These are phyloP conservation scores for Camptophora hylomeconis DNA, from an alignment of 2,329 filamentous ascomycete genomes.

Conservation along the genomic window DNA sequence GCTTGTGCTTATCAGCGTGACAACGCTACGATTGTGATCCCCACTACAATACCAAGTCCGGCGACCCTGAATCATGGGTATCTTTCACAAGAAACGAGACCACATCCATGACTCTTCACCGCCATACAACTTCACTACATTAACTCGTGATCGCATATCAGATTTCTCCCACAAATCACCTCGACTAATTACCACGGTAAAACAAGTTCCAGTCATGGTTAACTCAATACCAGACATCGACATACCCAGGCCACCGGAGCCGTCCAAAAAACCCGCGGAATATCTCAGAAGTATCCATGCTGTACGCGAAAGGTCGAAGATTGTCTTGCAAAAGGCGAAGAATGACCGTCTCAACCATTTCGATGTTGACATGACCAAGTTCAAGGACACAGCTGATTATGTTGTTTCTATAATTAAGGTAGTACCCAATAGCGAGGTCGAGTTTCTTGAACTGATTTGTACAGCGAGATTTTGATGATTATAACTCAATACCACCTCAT, in stretches of 20 bases:
- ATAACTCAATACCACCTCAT: conserved; percentile 68
- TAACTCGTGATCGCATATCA: conserved; percentile 11
- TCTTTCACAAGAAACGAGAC: too few species aligned
- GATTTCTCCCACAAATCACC: conserved; percentile 17
- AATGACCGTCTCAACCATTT: conserved; percentile 72
- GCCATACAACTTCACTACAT: too few species aligned
- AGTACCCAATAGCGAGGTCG: conserved; percentile 19
- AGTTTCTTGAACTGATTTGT: conserved; percentile 1
- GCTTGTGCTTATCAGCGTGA: too few species aligned
- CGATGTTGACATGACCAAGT: conserved; percentile 74
- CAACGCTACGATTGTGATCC: too few species aligned
- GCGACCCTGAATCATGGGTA: too few species aligned
- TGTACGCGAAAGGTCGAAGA: conserved; percentile 63
- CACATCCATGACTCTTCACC: too few species aligned
- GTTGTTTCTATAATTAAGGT: conserved; percentile 94
- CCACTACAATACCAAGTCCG: too few species aligned
- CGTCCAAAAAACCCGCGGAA: conserved; percentile 71
- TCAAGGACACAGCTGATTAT: conserved; percentile 70
- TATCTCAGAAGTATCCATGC: conserved; percentile 84
- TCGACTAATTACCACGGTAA: conserved; percentile 8
- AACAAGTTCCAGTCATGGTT: conserved; percentile 6
- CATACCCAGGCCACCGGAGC: conserved; percentile 75
- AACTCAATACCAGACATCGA: conserved; percentile 51
- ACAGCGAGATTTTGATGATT: conserved; percentile 59
- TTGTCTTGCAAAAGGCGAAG: conserved; percentile 65